phyloP scores from a whole-genome alignment of 768 basidiomycete species.

The Kwoniella sp. region DNA sequence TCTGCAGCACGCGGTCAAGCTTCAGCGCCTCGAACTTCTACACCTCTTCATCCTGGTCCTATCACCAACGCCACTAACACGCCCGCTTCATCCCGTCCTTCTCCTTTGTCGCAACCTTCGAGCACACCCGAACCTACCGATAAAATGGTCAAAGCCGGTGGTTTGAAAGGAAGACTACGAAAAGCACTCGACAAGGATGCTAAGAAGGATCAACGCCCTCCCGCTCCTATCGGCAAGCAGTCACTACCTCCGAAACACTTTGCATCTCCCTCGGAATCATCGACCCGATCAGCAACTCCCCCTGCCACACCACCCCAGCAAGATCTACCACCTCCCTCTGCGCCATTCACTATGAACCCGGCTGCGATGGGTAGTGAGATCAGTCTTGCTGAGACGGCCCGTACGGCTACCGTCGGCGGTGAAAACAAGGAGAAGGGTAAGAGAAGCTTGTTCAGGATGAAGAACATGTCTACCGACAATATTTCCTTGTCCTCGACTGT shows the following conservation, averaged over 20 bases:
- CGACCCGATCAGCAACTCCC: conserved; percentile 45
- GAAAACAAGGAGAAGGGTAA: conserved; percentile 57
- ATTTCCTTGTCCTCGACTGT: conserved; percentile 94
- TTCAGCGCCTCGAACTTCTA: conserved; percentile 27
- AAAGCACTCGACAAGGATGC: conserved; percentile 62
- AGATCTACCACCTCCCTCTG: conserved; percentile 25
- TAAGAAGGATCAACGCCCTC: conserved; percentile 23
- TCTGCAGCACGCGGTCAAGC: conserved; percentile 9
- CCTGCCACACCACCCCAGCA: conserved; percentile 49
- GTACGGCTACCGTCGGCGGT: conserved; percentile 51
- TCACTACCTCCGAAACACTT: conserved; percentile 26
- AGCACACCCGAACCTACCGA: conserved; percentile 60
- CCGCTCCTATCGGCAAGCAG: conserved; percentile 30
- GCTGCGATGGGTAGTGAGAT: conserved; percentile 42
- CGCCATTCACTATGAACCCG: conserved; percentile 34
- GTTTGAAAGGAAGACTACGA: conserved; percentile 75
- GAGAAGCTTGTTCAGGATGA: conserved; percentile 78
- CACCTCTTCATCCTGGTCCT: conserved; percentile 53
- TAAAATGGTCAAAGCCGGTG: conserved; percentile 57
- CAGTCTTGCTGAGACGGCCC: conserved; percentile 40
- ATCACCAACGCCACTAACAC: conserved; percentile 49
- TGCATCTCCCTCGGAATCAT: conserved; percentile 45
- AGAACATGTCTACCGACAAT: conserved; percentile 88
- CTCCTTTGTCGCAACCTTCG: conserved; percentile 67
- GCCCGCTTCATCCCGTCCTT: conserved; percentile 49